Base-by-base conservation (phyloP, 345 rosid species). In the Lepidium didymum region DNA sequence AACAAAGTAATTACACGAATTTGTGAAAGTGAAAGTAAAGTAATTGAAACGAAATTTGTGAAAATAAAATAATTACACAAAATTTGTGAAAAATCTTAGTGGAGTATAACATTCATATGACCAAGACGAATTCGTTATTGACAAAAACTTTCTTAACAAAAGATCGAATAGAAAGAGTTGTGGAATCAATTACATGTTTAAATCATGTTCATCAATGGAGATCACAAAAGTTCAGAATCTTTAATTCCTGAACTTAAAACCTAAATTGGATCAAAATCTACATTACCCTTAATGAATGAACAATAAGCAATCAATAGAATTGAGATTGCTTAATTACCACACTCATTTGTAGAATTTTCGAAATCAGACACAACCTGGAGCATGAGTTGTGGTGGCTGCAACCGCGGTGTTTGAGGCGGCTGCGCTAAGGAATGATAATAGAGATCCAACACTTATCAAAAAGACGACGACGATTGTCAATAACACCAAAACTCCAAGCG, bases 341-440 rank as follows among this genome's bases (percentile, higher is more conserved):
- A 36, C 46, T 57, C 31, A 14, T 38, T 15, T 44, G 18, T 14
- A 6, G 8, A 11, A 23, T 40, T 11, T 15, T 6, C 40, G 41
- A 6, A 51, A 47, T 72, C 70, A 72, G 25, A 56, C 64, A 27
- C 88, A 89, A 7, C 80, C 56, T 13, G 78, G 77, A 64, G 68
- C 80, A 2, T 88, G 86, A 8, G 86, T 19, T 19, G 21, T 19
- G 21, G 21, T 19, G 21, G 21, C 21, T 19, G 21, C 21, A 19
- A 19, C 21, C 2, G 21, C 2, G 96, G 49, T 87, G 80, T 1
- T 59, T 3, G 83, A 76, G 33, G 88, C 88, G 7, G 87, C 85
- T 6, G 81, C 83, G 2, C 92, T 81, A 21, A 87, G 85, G 79
- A 86, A 86, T 0, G 90, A 87, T 19, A 88, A 75, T 25, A 90